Conservation (phyloP, 2,329 filamentous ascomycete genomes). For the Aspergillus fijiensis region DNA sequence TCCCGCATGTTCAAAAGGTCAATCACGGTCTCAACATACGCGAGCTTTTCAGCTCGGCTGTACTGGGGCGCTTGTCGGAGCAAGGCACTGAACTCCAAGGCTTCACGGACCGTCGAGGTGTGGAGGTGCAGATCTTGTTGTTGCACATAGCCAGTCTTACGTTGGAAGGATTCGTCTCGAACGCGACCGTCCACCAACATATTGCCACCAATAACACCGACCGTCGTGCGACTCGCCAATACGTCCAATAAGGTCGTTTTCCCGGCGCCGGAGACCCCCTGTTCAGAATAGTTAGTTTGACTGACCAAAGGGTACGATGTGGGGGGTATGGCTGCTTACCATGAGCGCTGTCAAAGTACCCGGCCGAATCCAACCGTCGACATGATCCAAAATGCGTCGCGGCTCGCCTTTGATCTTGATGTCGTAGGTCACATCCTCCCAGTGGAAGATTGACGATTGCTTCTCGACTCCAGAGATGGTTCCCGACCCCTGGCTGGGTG, state of each 20-base stretch:
- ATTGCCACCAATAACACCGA: conserved; percentile 63
- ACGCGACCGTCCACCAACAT: conserved; percentile 63
- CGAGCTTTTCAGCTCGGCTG: conserved; percentile 69
- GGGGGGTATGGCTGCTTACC: conserved; percentile 45
- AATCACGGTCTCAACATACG: conserved; percentile 73
- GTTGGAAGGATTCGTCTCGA: conserved; percentile 55
- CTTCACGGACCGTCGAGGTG: conserved; percentile 81
- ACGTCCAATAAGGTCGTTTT: conserved; percentile 61
- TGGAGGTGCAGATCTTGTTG: conserved; percentile 74
- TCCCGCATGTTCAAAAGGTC: conserved; percentile 82
- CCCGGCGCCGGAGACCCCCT: neutral
- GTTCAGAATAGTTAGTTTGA: neutral
- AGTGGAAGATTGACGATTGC: conserved; percentile 75
- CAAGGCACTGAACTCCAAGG: conserved; percentile 76
- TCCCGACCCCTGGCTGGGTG: neutral
- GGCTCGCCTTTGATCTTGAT: conserved; percentile 72
- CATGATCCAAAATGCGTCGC: conserved; percentile 58
- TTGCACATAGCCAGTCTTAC: conserved; percentile 64
- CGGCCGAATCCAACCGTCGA: conserved; percentile 54
- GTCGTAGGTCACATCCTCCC: conserved; percentile 76
- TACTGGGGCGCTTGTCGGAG: conserved; percentile 77
- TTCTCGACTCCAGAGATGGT: conserved; percentile 17
- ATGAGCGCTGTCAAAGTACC: conserved; percentile 56
- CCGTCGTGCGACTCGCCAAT: conserved; percentile 56
- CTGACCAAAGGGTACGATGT: too few species aligned